Percentiles rank a stretch among this genome's conserved stretches.
Evolutionary conservation across 352 stramenopile species (phyloP).

Genomic region (Thalassiosira pacifica): DNA sequence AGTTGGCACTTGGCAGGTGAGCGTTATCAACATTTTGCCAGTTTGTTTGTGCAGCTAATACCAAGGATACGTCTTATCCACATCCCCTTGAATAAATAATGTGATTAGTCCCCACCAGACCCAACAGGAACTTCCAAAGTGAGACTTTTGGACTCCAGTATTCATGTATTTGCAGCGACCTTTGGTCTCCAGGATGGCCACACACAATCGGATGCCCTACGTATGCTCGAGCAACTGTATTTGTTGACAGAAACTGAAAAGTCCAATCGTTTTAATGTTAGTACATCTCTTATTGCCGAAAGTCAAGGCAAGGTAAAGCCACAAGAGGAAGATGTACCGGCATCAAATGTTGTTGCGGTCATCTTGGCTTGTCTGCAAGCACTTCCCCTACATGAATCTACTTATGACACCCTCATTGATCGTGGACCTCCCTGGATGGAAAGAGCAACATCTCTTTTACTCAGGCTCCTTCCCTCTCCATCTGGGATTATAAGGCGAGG

Average conservation of each 20-base stretch:
- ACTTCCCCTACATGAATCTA: constrained; percentile 83
- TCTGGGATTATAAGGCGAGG: constrained; percentile 73
- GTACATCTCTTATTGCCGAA: constrained; percentile 64
- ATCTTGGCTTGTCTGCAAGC: constrained; percentile 83
- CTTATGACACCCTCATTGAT: constrained; percentile 79
- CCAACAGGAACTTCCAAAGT: constrained; percentile 79
- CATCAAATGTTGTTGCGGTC: constrained; percentile 78
- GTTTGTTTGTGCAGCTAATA: too few relatives aligned
- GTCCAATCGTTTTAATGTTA: constrained; percentile 68
- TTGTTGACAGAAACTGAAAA: constrained; percentile 56
- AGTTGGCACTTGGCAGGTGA: constrained; percentile 80
- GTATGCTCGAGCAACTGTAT: constrained; percentile 76
- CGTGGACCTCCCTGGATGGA: constrained; percentile 85
- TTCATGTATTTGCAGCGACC: constrained; percentile 87
- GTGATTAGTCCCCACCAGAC: constrained; percentile 25
- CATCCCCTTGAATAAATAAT: not conserved
- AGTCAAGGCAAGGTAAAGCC: constrained; percentile 72
- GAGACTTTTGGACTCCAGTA: constrained; percentile 81
- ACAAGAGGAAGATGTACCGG: constrained; percentile 65
- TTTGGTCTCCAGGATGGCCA: constrained; percentile 85
- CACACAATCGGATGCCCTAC: constrained; percentile 81
- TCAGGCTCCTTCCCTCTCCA: constrained; percentile 77
- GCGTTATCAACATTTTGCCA: too few relatives aligned
- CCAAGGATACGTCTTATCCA: constrained; percentile 36
- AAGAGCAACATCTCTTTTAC: constrained; percentile 79